Base-by-base conservation (phyloP, 306 rosid genomes). In the Vigna hirtella region DNA sequence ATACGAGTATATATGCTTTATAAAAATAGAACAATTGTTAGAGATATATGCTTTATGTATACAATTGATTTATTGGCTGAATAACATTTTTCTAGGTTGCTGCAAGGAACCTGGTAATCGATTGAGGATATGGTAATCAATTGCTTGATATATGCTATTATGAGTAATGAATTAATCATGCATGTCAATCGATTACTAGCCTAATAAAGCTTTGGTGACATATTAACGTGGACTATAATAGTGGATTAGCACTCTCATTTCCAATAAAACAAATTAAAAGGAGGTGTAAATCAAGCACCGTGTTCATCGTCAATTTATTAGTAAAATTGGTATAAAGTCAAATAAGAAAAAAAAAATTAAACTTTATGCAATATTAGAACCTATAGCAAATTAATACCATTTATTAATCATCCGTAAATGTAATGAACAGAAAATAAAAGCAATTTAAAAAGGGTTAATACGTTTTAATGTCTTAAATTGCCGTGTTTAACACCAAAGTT, bases 71-170 rank as follows among this genome's bases (percentile, higher is more conserved):
- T 20, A 22, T 43, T 18, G 20, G 53, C 20, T 42, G 17, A 12
- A 43, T 22, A 45, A 45, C 13, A 67, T 13, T 13, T 40, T 67
- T 12, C 4, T 4, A 20, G 52, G 36, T 66, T 67, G 72, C 55
- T 67, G 55, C 18, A 43, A 66, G 11, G 72, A 40, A 24, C 11
- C 18, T 17, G 10, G 52, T 22, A 67, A 45, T 67, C 9, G 7
- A 67, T 67, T 67, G 24, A 66, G 72, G 53, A 66, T 38, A 0
- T 13, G 72, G 72, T 66, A 66, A 67, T 67, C 73, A 24, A 47
- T 45, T 24, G 15, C 73, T 22, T 67, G 56, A 14, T 45, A 45
- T 47, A 67, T 67, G 73, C 40, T 22, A 67, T 45, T 22, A 67
- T 47, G 56, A 47, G 57, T 2, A 67, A 66, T 67, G 55, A 20